Evolutionary conservation across 768 basidiomycete species (phyloP).

Genomic region (Arthromyces matolae): DNA sequence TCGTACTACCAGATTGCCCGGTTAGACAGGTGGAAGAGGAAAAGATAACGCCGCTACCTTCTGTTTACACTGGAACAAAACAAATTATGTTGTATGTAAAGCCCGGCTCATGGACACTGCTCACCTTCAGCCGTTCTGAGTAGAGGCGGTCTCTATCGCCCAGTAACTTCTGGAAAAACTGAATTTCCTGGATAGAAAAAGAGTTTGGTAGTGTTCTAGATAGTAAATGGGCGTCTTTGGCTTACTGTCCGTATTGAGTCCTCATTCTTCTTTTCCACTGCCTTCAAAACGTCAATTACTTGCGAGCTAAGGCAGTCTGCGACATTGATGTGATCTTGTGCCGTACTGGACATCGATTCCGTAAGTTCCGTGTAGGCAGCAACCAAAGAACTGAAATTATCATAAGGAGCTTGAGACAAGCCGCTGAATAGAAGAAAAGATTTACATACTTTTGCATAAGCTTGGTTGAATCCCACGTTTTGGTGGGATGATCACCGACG

Average conservation of each 20-base stretch:
- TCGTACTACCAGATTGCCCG: too few species aligned
- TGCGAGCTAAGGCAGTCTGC: constrained; percentile 59
- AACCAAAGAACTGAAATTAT: constrained; percentile 76
- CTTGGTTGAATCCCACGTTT: constrained; percentile 49
- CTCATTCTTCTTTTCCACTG: constrained; percentile 59
- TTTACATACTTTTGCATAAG: constrained; percentile 57
- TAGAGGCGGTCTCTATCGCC: constrained; percentile 68
- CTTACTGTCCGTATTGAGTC: constrained; percentile 65
- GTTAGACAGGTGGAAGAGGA: too few species aligned
- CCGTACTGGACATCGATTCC: constrained; percentile 50
- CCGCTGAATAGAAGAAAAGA: too few species aligned
- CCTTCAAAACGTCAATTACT: constrained; percentile 61
- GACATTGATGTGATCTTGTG: constrained; percentile 66
- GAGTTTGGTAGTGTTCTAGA: constrained; percentile 5
- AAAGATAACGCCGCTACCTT: constrained; percentile 38
- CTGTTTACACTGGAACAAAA: constrained; percentile 48
- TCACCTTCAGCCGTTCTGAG: constrained; percentile 66
- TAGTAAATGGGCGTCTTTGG: not conserved
- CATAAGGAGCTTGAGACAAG: too few species aligned
- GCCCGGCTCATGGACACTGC: constrained; percentile 12
- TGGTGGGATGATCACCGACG: constrained; percentile 66
- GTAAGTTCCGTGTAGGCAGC: constrained; percentile 68
- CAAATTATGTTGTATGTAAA: not conserved
- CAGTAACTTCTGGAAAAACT: constrained; percentile 68
- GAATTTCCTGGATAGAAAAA: constrained; percentile 48